These are phyloP conservation scores for Verticillium dahliae DNA, from an alignment of 2,329 filamentous ascomycete genomes.

Conservation along the genomic window DNA sequence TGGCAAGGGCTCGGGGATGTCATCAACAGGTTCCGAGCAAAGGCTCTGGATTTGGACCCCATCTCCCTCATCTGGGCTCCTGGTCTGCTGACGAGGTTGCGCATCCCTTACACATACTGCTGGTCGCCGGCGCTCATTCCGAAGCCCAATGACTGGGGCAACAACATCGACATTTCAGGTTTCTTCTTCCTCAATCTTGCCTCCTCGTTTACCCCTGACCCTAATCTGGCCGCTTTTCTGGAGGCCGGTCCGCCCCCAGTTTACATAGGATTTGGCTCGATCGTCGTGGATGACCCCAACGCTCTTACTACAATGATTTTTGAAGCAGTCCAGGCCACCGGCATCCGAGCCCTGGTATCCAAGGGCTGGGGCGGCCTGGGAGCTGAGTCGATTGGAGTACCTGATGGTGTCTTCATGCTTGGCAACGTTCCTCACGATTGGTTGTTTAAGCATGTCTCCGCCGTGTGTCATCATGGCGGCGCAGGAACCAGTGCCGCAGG, in stretches of 20 bases:
- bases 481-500: conserved; percentile 84
- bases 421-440: conserved; percentile 85
- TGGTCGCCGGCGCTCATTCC: conserved; percentile 81
- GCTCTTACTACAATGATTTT: conserved; percentile 66
- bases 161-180: conserved; percentile 65
- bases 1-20: conserved; percentile 90
- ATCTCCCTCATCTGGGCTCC: conserved; percentile 79
- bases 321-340: conserved; percentile 58
- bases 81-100: conserved; percentile 67
- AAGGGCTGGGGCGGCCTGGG: conserved; percentile 87
- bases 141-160: conserved; percentile 70
- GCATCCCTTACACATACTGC: conserved; percentile 83
- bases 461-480: conserved; percentile 81
- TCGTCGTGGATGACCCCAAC: conserved; percentile 71
- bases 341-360: conserved; percentile 73
- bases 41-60: conserved; percentile 66
- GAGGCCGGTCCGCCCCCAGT: conserved; percentile 64
- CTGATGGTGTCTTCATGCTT: conserved; percentile 73
- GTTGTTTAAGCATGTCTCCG: conserved; percentile 75
- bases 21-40: conserved; percentile 79
- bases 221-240: conserved; percentile 61
- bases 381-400: conserved; percentile 61
- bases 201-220: conserved; percentile 57
- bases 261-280: conserved; percentile 79
- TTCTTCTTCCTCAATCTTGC: conserved; percentile 71